These are phyloP conservation scores for Medicago arabica DNA, from an alignment of 306 rosid species.

Conservation along the genomic window DNA sequence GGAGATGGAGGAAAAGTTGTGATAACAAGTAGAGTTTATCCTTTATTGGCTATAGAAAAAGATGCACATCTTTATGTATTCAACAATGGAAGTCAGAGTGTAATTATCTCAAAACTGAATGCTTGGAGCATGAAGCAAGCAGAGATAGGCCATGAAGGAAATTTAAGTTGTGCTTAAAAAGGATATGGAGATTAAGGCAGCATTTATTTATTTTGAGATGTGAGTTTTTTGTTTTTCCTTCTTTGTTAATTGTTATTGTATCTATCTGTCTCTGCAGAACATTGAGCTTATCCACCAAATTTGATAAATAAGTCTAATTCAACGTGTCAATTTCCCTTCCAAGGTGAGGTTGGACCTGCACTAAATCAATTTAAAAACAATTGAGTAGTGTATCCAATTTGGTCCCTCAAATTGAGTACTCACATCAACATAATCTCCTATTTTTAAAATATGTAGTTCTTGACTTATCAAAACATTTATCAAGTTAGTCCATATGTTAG, in stretches of 20 bases:
- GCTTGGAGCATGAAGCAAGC: conserved; percentile 79
- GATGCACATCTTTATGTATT: conserved; percentile 64
- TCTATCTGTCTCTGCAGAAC: neutral
- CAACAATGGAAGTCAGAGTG: conserved; percentile 60
- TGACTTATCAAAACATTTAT: too few species aligned
- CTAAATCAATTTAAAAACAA: neutral
- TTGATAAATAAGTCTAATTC: neutral
- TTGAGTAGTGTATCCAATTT: too few species aligned
- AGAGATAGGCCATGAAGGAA: conserved; percentile 38
- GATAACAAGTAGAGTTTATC: conserved; percentile 74
- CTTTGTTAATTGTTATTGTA: conserved; percentile 15
- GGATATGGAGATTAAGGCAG: neutral
- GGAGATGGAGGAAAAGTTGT: conserved; percentile 69
- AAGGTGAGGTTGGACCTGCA: neutral
- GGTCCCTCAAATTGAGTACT: neutral
- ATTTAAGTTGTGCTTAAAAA: conserved; percentile 24
- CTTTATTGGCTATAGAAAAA: conserved; percentile 55
- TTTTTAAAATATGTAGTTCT: too few species aligned
- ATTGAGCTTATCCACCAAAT: neutral
- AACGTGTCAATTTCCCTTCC: neutral
- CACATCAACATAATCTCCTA: neutral
- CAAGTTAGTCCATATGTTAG: too few species aligned
- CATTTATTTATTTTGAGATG: conserved; percentile 9
- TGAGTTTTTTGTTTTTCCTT: neutral
- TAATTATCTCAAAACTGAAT: conserved; percentile 49